These are phyloP conservation scores for Peronospora belbahrii DNA, from an alignment of 352 stramenopile genomes.

Conservation along the genomic window DNA sequence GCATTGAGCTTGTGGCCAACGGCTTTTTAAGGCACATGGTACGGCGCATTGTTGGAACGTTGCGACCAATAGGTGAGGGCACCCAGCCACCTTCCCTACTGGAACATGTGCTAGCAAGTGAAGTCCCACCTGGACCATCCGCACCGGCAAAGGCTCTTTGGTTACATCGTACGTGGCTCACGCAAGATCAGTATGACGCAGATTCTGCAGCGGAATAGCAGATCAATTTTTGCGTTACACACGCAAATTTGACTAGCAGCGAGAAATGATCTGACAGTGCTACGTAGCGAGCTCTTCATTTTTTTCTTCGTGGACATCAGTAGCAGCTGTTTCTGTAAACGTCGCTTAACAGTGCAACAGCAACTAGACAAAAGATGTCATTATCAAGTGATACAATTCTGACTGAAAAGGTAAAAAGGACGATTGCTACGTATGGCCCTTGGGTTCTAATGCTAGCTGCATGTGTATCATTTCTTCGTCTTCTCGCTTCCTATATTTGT, in stretches of 20 bases:
- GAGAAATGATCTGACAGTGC: neutral
- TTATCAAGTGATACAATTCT: constrained; percentile 16
- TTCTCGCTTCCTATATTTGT: neutral
- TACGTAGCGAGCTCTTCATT: too few relatives aligned
- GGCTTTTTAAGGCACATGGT: constrained; percentile 87
- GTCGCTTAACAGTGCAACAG: constrained; percentile 10
- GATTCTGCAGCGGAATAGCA: constrained; percentile 30
- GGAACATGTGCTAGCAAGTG: constrained; percentile 56
- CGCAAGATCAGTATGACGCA: constrained; percentile 58
- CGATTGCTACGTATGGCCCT: too few relatives aligned
- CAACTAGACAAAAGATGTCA: neutral
- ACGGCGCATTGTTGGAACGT: constrained; percentile 73
- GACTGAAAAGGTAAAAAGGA: too few relatives aligned
- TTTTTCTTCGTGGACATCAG: constrained; percentile 43
- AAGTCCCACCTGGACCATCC: constrained; percentile 50
- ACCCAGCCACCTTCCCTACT: constrained; percentile 43
- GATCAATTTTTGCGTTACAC: neutral
- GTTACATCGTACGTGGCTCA: constrained; percentile 81
- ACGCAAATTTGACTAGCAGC: too few relatives aligned
- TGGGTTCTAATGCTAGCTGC: neutral
- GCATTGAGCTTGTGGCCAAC: constrained; percentile 75
- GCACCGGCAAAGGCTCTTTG: constrained; percentile 72
- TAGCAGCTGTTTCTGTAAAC: constrained; percentile 1
- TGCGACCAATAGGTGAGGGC: constrained; percentile 74
- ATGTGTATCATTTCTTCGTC: neutral